Evolutionary conservation across 2,329 filamentous ascomycete genomes (phyloP).

Genomic region (Beauveria sp.): DNA sequence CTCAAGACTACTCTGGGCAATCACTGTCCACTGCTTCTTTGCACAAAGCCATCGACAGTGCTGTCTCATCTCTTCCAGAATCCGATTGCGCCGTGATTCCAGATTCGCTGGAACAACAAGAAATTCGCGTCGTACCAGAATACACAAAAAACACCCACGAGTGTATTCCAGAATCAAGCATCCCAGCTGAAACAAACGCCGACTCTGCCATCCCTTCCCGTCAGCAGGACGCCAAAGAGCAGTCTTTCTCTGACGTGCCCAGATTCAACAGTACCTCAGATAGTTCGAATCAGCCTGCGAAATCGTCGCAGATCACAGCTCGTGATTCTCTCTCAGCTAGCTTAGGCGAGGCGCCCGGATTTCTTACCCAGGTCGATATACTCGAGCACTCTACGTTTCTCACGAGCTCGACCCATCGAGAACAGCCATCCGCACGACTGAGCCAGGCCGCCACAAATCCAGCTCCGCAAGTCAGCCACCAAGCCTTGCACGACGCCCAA

Average conservation of each 20-base stretch:
- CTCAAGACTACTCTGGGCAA: constrained; percentile 29
- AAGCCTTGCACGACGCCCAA: constrained; percentile 23
- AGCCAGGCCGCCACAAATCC: background rate
- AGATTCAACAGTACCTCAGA: background rate
- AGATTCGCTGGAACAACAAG: constrained; percentile 14
- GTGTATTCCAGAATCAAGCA: constrained; percentile 1
- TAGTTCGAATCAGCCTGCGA: background rate
- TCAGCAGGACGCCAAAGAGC: background rate
- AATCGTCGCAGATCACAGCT: background rate
- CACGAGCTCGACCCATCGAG: background rate
- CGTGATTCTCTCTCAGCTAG: background rate
- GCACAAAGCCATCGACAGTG: constrained; percentile 4
- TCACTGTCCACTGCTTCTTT: constrained; percentile 15
- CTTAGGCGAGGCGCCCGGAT: background rate
- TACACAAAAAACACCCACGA: background rate
- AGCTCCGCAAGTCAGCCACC: background rate
- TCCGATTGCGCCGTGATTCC: constrained; percentile 3
- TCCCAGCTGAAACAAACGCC: background rate
- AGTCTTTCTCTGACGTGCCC: background rate
- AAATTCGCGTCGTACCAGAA: background rate
- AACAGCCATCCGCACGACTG: background rate
- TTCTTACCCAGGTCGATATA: constrained; percentile 1
- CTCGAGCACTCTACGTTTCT: background rate
- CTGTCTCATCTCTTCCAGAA: constrained; percentile 3
- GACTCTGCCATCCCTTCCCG: background rate